Evolutionary conservation across 2,329 filamentous ascomycete species (phyloP), one percentile per base, ranked within the genome.

Genomic region (Aulographum hederae): DNA sequence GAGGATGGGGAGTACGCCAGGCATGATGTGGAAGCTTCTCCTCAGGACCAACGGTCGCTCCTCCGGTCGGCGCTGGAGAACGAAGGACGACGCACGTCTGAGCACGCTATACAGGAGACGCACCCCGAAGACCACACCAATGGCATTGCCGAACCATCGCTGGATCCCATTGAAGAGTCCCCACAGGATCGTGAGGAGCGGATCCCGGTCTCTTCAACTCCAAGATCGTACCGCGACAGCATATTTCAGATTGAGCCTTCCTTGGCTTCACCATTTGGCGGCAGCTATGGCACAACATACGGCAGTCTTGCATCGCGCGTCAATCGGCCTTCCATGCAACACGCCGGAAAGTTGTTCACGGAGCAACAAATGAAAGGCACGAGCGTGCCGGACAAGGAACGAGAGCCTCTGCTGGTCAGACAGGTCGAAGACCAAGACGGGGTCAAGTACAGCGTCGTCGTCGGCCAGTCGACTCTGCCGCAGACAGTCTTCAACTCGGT

Each of bases 401-500:
- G 54, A n/a, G 73, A 79, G 41, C 79, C 81, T 2, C 65, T 94
- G 34, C 58, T 93, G n/a, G 75, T 94, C 32, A 86, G 84, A 56
- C 78, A 85, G 51, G 68, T 93, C 10, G 79, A 91, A 48, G 79
- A 89, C 40, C n/a, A n/a, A n/a, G 63, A 69, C 43, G 82, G 89
- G 41, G 82, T 89, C 26, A 69, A 86, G 30, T 71, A 93, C 34
- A 69, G 86, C 42, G 69, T 86, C 2, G 74, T 93, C 2, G 78
- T 92, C 38, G 86, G 86, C 25, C 84, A 91, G 57, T 92, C 82
- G n/a, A 98, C 86, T 1, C 63, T 95, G 12, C 84, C 84, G 0
- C 86, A 95, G 57, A 95, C 86, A 5, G 69, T 94, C 38, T 92
- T 95, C 63, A 98, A 98, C 55, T 91, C 82, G 3, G 86, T 86